Base-by-base conservation (phyloP, 768 basidiomycete species). In the Lentinula sp. region DNA sequence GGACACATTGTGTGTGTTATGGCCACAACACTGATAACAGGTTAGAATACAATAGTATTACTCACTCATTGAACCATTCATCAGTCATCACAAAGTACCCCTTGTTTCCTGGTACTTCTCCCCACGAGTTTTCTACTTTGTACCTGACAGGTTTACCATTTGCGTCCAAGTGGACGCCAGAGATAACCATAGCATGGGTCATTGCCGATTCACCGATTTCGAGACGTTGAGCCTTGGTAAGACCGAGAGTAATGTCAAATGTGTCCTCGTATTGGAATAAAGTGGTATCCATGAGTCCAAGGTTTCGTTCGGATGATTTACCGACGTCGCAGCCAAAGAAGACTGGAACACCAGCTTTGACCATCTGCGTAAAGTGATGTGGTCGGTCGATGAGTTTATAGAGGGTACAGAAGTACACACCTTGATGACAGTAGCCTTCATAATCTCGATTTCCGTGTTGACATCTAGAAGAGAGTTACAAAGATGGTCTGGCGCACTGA, bases 301-400 rank as follows among this genome's bases (percentile, higher is more conserved):
- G 72, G 28, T 73, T 66, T 23, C 78, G 77, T 65, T 91, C 86
- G 4, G 88, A 90, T 70, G 85, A 91, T 69, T 97, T 85, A 39
- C 94, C 95, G 49, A 97, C 94, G 70, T 98, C 96, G 70, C 95
- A 97, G 0, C 95, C 96, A 69, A 98, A 98, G 83, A 96, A 97
- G 49, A 95, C 88, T 4, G 95, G 90, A 42, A 87, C 85, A 43
- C 92, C 90, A 28, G 90, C 89, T 73, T 93, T 93, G 77, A 96
- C 84, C 72, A 89, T 79, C 80, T 84, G 61, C 48, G 59, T 45
- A 12, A 2, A 10, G 45, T n/a, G 15, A 48, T 16, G 33, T 23
- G 18, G 10, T 59, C n/a, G 18, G 45, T 48, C 4, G 20, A 12
- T 4, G 37, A 2, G 35, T 7, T 28, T 46, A 45, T 4, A 20